Percentiles rank a stretch among this genome's conserved stretches.
Conservation (phyloP, 352 stramenopile genomes). For the Pythium rishiriense region DNA sequence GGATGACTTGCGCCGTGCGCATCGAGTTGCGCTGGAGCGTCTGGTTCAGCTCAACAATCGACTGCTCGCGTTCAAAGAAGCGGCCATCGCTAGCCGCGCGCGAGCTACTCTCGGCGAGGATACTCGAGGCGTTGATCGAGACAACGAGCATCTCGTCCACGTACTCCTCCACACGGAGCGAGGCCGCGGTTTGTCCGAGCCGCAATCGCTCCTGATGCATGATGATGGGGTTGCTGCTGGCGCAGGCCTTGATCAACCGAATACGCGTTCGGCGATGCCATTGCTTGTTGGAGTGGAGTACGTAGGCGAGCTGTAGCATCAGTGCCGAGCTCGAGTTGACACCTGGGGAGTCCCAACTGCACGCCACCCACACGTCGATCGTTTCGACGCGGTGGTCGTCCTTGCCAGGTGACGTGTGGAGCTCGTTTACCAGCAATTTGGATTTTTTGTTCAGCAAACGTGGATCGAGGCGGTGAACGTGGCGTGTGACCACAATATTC, state of each 20-base stretch:
- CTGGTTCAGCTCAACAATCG: constrained; percentile 44
- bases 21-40: constrained; percentile 47
- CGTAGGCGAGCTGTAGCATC: constrained; percentile 43
- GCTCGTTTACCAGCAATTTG: constrained; percentile 6
- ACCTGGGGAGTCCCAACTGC: constrained; percentile 30
- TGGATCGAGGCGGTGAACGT: constrained; percentile 48
- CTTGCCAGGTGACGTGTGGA: not conserved
- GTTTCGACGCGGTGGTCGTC: constrained; percentile 27
- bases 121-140: constrained; percentile 39
- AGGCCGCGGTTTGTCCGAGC: constrained; percentile 26
- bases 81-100: not conserved
- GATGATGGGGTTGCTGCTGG: constrained; percentile 25
- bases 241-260: constrained; percentile 30
- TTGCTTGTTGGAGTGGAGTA: constrained; percentile 33
- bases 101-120: constrained; percentile 28
- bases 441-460: constrained; percentile 37
- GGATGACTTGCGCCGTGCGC: constrained; percentile 40
- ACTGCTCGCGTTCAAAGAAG: constrained; percentile 30
- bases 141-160: constrained; percentile 48
- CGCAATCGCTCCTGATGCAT: constrained; percentile 35
- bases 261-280: constrained; percentile 32
- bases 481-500: constrained; percentile 55
- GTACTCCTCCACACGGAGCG: constrained; percentile 37
- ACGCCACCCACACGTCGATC: constrained; percentile 64
- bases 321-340: constrained; percentile 39